Conservation (phyloP, 1,284 basidiomycete genomes). For the Macrocystidia cucumis region DNA sequence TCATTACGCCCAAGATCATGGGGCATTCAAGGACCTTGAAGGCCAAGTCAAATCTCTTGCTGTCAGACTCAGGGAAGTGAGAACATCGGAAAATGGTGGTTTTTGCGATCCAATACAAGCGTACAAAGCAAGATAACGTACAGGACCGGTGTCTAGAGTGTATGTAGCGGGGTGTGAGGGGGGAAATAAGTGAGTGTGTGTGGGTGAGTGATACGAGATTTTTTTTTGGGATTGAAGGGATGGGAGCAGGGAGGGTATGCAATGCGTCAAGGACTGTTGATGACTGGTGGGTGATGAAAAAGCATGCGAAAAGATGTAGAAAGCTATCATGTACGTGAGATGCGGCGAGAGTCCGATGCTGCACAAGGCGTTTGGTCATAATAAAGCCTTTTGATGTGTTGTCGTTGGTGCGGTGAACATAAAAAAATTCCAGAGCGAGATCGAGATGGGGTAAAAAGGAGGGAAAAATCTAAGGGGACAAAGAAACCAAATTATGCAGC, state of each 20-base stretch:
- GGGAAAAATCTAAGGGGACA: slow-evolving; percentile 4
- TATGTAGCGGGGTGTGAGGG: no score
- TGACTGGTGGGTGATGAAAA: slow-evolving; percentile 11
- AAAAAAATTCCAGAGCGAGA: slow-evolving; percentile 2
- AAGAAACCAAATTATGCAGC: slow-evolving; percentile 13
- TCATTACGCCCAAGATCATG: no score
- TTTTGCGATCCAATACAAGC: slow-evolving; percentile 13
- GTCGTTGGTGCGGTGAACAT: slow-evolving; percentile 6
- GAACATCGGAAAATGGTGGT: slow-evolving; percentile 6
- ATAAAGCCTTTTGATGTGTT: slow-evolving; percentile 9
- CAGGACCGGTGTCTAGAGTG: slow-evolving; percentile 20
- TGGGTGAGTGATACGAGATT: slow-evolving; percentile 7
- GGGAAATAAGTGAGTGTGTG: slow-evolving; percentile 14
- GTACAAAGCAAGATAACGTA: slow-evolving; percentile 18
- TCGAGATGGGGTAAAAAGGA: slow-evolving; percentile 5
- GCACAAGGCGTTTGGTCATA: slow-evolving; percentile 7
- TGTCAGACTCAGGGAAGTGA: neutral
- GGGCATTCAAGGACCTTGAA: no score
- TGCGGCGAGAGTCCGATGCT: slow-evolving; percentile 8
- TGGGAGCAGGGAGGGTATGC: slow-evolving; percentile 6
- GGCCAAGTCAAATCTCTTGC: no score
- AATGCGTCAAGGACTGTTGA: slow-evolving; percentile 4
- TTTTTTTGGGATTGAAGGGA: slow-evolving; percentile 9
- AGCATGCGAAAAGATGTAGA: slow-evolving; percentile 11
- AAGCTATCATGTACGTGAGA: slow-evolving; percentile 6